A percentile compares a stretch with the other conserved stretches of the same genome.
Evolutionary conservation across 257 asterid species (phyloP).

Genomic region (Thymus quinquecostatus): DNA sequence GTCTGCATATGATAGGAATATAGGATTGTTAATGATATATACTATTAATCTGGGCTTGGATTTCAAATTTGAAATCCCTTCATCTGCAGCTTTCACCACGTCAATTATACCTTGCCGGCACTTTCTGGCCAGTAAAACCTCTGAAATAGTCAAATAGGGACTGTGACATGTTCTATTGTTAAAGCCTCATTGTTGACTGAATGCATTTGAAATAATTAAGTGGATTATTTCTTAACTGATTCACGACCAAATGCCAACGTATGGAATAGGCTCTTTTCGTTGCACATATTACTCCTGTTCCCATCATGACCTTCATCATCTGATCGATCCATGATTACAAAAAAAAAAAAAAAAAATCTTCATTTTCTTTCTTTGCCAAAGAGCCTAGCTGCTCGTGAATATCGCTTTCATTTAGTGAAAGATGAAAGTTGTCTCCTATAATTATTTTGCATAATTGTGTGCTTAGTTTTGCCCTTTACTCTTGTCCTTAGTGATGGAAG

Average conservation of each 20-base stretch:
- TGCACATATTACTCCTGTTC: background rate
- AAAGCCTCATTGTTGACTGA: background rate
- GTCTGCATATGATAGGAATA: background rate
- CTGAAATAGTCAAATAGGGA: background rate
- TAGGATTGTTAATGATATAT: background rate
- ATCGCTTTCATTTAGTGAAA: conserved; percentile 13
- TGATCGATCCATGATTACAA: too few species aligned
- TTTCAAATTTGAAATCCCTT: background rate
- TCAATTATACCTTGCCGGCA: background rate
- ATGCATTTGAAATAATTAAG: background rate
- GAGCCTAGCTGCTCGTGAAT: background rate
- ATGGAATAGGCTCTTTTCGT: background rate
- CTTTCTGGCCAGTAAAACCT: conserved; percentile 2
- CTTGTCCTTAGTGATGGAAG: conserved; percentile 22
- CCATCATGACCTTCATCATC: background rate
- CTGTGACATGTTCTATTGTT: background rate
- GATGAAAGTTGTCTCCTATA: background rate
- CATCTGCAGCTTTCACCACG: background rate
- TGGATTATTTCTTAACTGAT: background rate
- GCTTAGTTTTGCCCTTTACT: background rate
- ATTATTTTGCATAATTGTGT: background rate
- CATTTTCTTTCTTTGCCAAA: background rate
- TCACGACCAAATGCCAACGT: background rate
- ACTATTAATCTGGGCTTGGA: background rate
- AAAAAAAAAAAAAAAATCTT: too few species aligned